Base-by-base conservation (phyloP, 805 yeast genomes). In the Starmerella cellae region DNA sequence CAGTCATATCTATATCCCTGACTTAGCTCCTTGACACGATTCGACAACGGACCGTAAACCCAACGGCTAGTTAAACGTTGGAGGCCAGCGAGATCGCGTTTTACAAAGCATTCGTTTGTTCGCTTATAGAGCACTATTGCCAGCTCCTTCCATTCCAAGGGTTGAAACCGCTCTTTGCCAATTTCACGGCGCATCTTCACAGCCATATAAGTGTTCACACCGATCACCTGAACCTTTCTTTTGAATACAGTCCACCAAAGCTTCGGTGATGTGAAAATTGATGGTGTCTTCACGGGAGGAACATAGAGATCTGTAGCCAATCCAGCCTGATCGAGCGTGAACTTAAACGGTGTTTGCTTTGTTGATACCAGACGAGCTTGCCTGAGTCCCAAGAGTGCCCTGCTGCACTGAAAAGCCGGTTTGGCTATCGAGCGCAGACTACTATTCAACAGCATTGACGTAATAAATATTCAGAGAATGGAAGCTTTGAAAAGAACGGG, bases 81-180 rank as follows among this genome's bases (percentile, higher is more conserved):
- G 11, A 75, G 63, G 13, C 67, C 53, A 27, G 60, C 63, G 36
- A 83, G 55, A 49, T 77, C 56, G n/a, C 58, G 53, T 17, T 66
- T 57, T 2, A 94, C 88, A 66, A 87, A 87, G 2, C 84, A 77
- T 55, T 77, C 75, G 62, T 87, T 84, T n/a, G 82, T 79, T 44
- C 73, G 73, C 23, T 79, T 80, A 59, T 76, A 85, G 39, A 67
- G 67, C 52, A 83, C 83, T 52, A 87, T 75, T 6, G 94, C 94
- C 24, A 70, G 70, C 60, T 84, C 88, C 60, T 82, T 82, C 95
- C 95, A 87, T 46, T 76, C 71, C 18, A 75, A 58, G 50, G 79
- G 79, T 34, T 46, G 52, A 50, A 54, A 54, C 17, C 49, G 41
- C 10, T 41, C 53, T 16, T 47, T 39, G 20, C 57, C 57, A 16